Evolutionary conservation across 164 flowering plant genomes (phyloP), one percentile per base, ranked within the genome.

Genomic region (Magnolia officinalis): DNA sequence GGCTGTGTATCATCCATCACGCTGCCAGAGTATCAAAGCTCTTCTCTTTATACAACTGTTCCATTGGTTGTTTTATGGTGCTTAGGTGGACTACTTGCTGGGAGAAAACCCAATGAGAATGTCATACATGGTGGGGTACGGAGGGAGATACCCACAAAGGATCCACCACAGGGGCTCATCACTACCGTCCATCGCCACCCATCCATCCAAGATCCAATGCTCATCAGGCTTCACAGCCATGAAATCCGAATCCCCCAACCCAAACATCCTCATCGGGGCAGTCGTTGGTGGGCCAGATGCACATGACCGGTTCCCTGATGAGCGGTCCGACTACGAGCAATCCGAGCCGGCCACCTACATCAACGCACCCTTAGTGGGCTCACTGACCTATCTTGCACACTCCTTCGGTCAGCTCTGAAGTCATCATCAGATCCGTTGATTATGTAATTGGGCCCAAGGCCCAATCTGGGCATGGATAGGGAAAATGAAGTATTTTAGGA

Each of bases 101-200:
- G 98, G 98, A 5, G 86, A 86, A 82, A 95, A 95, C 80, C 98
- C 98, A 2, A 52, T 88, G 88, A 89, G 78, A 76, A 91, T 94
- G 95, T 91, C 97, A 8, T 94, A 88, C 86, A 92, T 94, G 97
- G 98, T 92, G 77, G 98, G 98, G 24, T 95, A 92, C 72, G 98
- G 98, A 2, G 80, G 78, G 1, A 82, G 87, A n/a, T 95, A 86
- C 82, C 98, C 98, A 37, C 75, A 74, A 51, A 88, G 95, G 82
- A 88, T 95, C 13, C 98, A 95, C 84, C 98, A 95, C 84, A 83
- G 98, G 78, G 98, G 95, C 6, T 85, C 98, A 71, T 95, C 98
- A 0, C 86, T 93, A 20, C 98, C 98, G 20, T 95, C 95, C 50
- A 20, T 85, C 8, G 79, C 85, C 0, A 65, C 55, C 0, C 98